Evolutionary conservation across 1,284 basidiomycete genomes (phyloP), one percentile per base, ranked within the genome.

Genomic region (Mycocalia duriaeana): DNA sequence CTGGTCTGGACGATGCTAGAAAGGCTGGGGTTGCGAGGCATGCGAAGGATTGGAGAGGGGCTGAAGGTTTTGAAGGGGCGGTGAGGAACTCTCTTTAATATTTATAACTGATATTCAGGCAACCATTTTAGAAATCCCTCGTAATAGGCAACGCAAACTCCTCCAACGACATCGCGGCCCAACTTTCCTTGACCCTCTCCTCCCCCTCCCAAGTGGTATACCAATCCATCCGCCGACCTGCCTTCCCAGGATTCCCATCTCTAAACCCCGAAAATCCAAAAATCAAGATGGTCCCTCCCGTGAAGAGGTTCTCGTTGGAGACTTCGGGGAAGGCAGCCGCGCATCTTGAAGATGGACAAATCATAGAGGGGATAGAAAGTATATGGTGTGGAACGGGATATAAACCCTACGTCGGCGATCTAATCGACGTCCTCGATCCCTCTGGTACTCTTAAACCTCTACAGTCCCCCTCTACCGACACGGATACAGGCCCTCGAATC

Each of bases 91-190:
- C 39, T 22, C n/a, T 23, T 11, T 4, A 4, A 18, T 47, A 14
- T 16, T n/a, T 18, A 4, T 22, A 13, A 22, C 13, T 23, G 22
- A 18, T 35, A 31, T 42, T 26, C 20, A 20, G 28, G 2, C 20
- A 6, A 14, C 9, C 36, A n/a, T 14, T 38, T 1, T 28, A 77
- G 76, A 66, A 68, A 18, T 62, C 67, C 24, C 59, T 74, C 0
- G 64, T 77, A 11, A 58, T 77, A 3, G 75, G 70, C 8, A 76
- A 75, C 20, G 75, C 69, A 11, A 73, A 75, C 44, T 75, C 73
- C 0, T 63, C 67, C 20, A 76, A 76, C 52, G 74, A 77, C 39
- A 72, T 77, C 26, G 69, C 71, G 2, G 64, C 70, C 1, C 71
- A 75, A 37, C 62, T 76, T 0, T 64, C 63, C 0, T 47, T 62